Evolutionary conservation across 495 filamentous ascomycete genomes (phyloP).

Genomic region (Mycothermus thermophilus): DNA sequence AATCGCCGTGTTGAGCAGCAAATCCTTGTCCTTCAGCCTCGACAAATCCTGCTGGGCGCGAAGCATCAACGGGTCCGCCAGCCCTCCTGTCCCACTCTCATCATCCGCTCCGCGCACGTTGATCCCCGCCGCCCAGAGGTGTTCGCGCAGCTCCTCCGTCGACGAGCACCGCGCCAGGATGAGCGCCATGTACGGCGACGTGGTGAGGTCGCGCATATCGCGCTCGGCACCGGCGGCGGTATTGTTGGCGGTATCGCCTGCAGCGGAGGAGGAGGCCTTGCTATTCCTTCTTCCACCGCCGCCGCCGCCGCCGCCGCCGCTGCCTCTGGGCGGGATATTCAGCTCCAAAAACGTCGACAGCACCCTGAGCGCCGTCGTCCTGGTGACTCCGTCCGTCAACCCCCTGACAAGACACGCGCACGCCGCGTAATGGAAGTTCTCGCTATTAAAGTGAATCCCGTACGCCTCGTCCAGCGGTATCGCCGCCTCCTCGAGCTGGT

Average conservation of each 20-base stretch:
- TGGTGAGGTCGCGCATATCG: constrained; percentile 20
- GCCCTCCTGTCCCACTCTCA: no score
- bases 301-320: constrained; percentile 3
- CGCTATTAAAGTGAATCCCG: constrained; percentile 45
- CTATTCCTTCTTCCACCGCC: neutral
- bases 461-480: constrained; percentile 45
- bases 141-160: constrained; percentile 35
- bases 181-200: constrained; percentile 37
- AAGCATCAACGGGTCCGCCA: constrained; percentile 7
- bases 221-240: constrained; percentile 4
- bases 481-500: constrained; percentile 43
- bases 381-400: constrained; percentile 45
- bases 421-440: constrained; percentile 50
- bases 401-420: constrained; percentile 47
- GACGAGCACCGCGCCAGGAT: constrained; percentile 33
- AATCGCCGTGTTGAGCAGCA: constrained; percentile 42
- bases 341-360: constrained; percentile 47
- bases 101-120: constrained; percentile 27
- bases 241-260: no score
- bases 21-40: constrained; percentile 38
- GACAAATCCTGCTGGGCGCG: constrained; percentile 29
- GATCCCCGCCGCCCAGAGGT: constrained; percentile 38
- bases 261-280: neutral
- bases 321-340: constrained; percentile 20
- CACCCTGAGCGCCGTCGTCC: constrained; percentile 38